These are phyloP conservation scores for Ceratobasidium sp. DNA, from an alignment of 1,284 basidiomycete species.

Conservation along the genomic window DNA sequence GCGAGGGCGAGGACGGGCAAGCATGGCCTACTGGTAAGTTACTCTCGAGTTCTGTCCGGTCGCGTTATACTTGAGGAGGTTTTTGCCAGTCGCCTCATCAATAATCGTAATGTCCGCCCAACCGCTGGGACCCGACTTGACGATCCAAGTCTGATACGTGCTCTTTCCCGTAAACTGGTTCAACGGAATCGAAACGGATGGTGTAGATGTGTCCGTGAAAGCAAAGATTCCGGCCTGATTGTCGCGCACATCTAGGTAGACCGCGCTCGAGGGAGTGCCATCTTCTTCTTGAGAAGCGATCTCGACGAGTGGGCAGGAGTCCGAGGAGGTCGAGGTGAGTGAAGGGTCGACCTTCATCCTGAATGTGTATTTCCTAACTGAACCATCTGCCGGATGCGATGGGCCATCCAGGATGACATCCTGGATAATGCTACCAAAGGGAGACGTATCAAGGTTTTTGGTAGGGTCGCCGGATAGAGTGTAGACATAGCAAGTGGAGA, in stretches of 20 bases:
- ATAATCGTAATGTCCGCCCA: slow-evolving; percentile 34
- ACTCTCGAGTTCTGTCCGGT: slow-evolving; percentile 2
- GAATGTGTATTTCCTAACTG: slow-evolving; percentile 33
- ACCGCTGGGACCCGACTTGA: slow-evolving; percentile 26
- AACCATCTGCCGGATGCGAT: slow-evolving; percentile 16
- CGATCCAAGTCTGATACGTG: slow-evolving; percentile 33
- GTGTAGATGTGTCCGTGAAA: slow-evolving; percentile 17
- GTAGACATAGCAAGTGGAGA: slow-evolving; percentile 30
- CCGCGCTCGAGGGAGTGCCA: slow-evolving; percentile 8
- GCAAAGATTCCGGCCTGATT: slow-evolving; percentile 38
- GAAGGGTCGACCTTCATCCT: slow-evolving; percentile 17
- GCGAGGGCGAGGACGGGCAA: too few species aligned
- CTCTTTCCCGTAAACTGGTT: slow-evolving; percentile 12
- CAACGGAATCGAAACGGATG: slow-evolving; percentile 34
- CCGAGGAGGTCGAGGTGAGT: slow-evolving; percentile 5
- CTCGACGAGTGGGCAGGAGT: slow-evolving; percentile 7
- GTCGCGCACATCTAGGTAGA: slow-evolving; percentile 34
- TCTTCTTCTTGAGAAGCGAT: slow-evolving; percentile 27
- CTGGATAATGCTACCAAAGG: neutral
- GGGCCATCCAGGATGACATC: slow-evolving; percentile 7
- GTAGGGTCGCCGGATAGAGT: slow-evolving; percentile 24
- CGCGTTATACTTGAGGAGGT: slow-evolving; percentile 34
- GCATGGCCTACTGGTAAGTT: slow-evolving; percentile 15
- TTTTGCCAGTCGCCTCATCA: slow-evolving; percentile 8
- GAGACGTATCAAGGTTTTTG: slow-evolving; percentile 19